Evolutionary conservation across 768 basidiomycete genomes (phyloP).

Genomic region (Psilocybe cubensis): DNA sequence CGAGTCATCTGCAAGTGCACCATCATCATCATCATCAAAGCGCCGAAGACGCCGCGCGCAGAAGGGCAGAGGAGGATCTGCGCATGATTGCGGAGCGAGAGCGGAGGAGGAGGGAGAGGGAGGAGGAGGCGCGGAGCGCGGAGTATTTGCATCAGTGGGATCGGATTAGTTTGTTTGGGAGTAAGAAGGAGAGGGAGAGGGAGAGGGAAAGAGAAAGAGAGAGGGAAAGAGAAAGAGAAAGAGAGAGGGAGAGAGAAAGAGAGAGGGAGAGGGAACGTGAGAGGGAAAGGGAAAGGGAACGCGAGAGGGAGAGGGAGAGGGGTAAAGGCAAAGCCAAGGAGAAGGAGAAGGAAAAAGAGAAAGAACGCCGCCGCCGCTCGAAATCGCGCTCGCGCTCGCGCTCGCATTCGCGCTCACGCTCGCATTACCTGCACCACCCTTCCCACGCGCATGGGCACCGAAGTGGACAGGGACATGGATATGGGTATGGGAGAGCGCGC

Average conservation of each 20-base stretch:
- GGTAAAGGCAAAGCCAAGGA: neutral
- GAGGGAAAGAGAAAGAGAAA: constrained; percentile 8
- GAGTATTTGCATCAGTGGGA: constrained; percentile 25
- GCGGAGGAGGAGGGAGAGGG: neutral
- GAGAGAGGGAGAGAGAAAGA: constrained; percentile 14
- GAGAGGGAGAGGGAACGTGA: neutral
- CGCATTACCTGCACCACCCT: neutral
- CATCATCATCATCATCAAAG: too few species aligned
- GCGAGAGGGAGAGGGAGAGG: neutral
- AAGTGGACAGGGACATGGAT: too few species aligned
- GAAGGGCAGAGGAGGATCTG: neutral
- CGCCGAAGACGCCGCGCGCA: neutral
- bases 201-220: constrained; percentile 16
- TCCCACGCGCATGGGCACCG: too few species aligned
- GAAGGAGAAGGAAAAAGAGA: neutral
- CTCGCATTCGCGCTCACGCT: neutral
- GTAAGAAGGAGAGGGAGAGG: constrained; percentile 12
- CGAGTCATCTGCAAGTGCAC: too few species aligned
- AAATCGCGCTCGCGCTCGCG: neutral
- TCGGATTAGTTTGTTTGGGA: constrained; percentile 11
- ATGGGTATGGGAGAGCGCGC: too few species aligned
- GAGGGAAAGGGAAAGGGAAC: neutral
- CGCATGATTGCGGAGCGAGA: constrained; percentile 5
- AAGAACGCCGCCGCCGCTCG: too few species aligned
- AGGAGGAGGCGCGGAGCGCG: constrained; percentile 11